Percentiles rank a stretch among this genome's conserved stretches.
Evolutionary conservation across 306 rosid genomes (phyloP).

Genomic region (Prunus kanzakura): DNA sequence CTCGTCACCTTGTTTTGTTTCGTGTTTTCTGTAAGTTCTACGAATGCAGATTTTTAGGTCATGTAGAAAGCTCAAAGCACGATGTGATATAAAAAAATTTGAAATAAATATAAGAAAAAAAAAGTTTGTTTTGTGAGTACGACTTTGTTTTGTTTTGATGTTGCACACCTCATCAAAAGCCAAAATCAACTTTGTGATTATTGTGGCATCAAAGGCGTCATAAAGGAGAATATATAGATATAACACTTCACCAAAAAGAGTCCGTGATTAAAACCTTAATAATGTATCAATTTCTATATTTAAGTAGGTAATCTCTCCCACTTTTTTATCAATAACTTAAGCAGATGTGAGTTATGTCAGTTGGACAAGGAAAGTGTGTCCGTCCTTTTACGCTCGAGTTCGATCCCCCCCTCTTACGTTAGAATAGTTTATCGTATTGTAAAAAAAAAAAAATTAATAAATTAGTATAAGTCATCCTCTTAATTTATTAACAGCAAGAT

Average conservation of each 20-base stretch:
- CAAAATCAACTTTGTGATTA: neutral
- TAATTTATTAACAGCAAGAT: neutral
- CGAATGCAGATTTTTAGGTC: neutral
- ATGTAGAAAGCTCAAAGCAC: neutral
- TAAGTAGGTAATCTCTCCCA: no score
- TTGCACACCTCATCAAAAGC: neutral
- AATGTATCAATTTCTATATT: no score
- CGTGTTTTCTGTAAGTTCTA: neutral
- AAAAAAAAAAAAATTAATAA: no score
- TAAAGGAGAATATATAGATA: neutral
- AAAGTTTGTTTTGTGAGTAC: neutral
- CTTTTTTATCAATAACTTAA: no score
- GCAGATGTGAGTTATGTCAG: no score
- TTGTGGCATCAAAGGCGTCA: neutral
- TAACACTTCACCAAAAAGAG: neutral
- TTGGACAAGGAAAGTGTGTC: no score
- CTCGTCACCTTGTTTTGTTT: neutral
- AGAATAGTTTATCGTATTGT: no score
- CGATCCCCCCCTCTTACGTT: no score
- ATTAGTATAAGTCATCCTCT: no score
- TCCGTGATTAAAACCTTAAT: neutral
- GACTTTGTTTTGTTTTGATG: neutral
- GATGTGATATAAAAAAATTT: neutral
- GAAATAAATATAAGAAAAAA: no score
- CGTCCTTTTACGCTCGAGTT: no score